A percentile compares a stretch with the other conserved stretches of the same genome.
Evolutionary conservation across 2,329 filamentous ascomycete genomes (phyloP).

Genomic region (Fusarium brachygibbosum): DNA sequence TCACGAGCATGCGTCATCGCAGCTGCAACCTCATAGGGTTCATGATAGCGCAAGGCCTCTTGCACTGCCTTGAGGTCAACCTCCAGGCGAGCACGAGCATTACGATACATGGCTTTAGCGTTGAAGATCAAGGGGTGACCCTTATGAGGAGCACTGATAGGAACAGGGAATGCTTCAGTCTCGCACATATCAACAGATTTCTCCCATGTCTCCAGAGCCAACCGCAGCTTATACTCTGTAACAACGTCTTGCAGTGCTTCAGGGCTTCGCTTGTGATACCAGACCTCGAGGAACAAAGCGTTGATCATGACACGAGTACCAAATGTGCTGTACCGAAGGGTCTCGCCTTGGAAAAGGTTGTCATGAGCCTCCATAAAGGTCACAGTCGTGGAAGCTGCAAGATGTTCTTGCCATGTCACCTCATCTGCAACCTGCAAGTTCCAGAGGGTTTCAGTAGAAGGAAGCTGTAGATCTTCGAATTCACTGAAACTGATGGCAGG

Average conservation of each 20-base stretch:
- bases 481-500: slow-evolving; percentile 98
- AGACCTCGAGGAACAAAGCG: slow-evolving; percentile 96
- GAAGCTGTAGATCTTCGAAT: slow-evolving; percentile 92
- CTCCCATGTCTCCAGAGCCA: slow-evolving; percentile 98
- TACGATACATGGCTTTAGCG: slow-evolving; percentile 95
- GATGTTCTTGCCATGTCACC: slow-evolving; percentile 83
- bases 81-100: slow-evolving; percentile 90
- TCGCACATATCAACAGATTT: slow-evolving; percentile 94
- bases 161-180: slow-evolving; percentile 87
- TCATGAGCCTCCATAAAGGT: slow-evolving; percentile 96
- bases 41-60: slow-evolving; percentile 96
- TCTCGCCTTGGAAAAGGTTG: slow-evolving; percentile 93
- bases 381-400: slow-evolving; percentile 77
- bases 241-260: slow-evolving; percentile 97
- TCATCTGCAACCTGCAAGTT: slow-evolving; percentile 86
- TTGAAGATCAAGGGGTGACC: slow-evolving; percentile 98
- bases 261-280: slow-evolving; percentile 99
- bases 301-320: slow-evolving; percentile 99
- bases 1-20: slow-evolving; percentile 96
- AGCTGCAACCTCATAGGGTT: slow-evolving; percentile 95
- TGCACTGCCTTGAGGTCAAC: slow-evolving; percentile 97
- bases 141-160: slow-evolving; percentile 93
- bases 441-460: slow-evolving; percentile 95
- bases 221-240: slow-evolving; percentile 95
- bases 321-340: slow-evolving; percentile 93